Base-by-base conservation (phyloP, 2,329 filamentous ascomycete species). In the Ustulina deusta region DNA sequence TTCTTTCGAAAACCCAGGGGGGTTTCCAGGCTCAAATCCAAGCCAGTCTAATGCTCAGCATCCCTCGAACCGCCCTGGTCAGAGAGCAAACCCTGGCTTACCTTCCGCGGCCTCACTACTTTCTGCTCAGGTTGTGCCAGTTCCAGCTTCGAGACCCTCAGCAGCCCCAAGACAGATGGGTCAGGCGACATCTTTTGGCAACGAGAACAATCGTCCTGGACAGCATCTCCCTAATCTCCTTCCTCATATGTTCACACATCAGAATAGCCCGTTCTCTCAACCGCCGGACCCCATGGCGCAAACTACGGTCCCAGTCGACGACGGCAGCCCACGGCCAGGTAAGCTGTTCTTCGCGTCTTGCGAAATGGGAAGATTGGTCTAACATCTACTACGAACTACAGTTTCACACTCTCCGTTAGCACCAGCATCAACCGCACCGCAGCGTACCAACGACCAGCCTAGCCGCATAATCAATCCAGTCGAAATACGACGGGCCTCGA, bases 401-500 rank as follows among this genome's bases (percentile, higher is more conserved):
- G 63, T 52, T 25, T 59, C 63, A 38, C 40, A 38, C 13, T 66
- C 65, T n/a, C 56, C 63, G 20, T 20, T 59, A 17, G 51, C 49
- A 48, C 42, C 68, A 32, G 32, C 65, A 49, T 63, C 66, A n/a
- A 54, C 62, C 32, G 62, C 59, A 29, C 27, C 51, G 7, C 65
- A 68, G 22, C 65, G 58, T n/a, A 57, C 20, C 15, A 63, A 54
- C 27, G 61, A 70, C 27, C 59, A 61, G 38, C 7, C 62, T 6
- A 32, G 2, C 17, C 68, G 58, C 29, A 68, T 66, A 10, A 20
- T 48, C 9, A 70, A 52, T 36, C 66, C 68, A 17, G 66, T 69
- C 11, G 62, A 68, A 11, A 69, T 70, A 66, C 65, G 65, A 29
- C 65, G 68, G 22, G 62, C 55, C 25, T 60, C 65, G 5, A 44